Evolutionary conservation across 768 basidiomycete genomes (phyloP).

Genomic region (Suillus occidentalis): DNA sequence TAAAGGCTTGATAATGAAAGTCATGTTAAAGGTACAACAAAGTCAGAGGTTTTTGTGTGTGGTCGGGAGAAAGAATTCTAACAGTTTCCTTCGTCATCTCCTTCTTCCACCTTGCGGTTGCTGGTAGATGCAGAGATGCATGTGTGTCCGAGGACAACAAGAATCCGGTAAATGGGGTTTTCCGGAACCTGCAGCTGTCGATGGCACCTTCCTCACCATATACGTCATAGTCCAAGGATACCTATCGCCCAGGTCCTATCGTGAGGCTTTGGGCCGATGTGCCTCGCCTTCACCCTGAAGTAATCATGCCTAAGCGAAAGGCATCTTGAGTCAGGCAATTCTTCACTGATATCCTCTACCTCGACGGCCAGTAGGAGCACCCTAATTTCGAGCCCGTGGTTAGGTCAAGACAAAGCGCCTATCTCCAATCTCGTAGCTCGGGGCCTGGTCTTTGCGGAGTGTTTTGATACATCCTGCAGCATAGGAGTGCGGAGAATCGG

Average conservation of each 20-base stretch:
- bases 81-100: constrained; percentile 1
- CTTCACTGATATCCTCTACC: neutral
- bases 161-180: constrained; percentile 1
- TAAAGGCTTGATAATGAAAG: neutral
- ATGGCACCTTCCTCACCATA: neutral
- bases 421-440: constrained; percentile 1
- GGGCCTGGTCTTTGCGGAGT: neutral
- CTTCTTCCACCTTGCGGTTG: constrained; percentile 8
- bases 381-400: constrained; percentile 12
- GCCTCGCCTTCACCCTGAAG: neutral
- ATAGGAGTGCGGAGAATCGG: constrained; percentile 5
- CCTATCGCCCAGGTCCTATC: constrained; percentile 1
- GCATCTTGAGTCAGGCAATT: neutral
- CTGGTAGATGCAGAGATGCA: neutral
- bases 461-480: neutral
- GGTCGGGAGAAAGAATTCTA: neutral
- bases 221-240: constrained; percentile 7
- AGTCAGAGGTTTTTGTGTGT: neutral
- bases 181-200: neutral
- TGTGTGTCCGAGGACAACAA: neutral
- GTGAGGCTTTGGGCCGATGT: neutral
- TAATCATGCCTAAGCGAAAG: neutral
- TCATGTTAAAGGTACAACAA: neutral
- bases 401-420: constrained; percentile 12
- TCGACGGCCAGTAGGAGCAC: neutral